These are phyloP conservation scores for Litchi chinensis DNA, from an alignment of 345 rosid genomes.

Conservation along the genomic window DNA sequence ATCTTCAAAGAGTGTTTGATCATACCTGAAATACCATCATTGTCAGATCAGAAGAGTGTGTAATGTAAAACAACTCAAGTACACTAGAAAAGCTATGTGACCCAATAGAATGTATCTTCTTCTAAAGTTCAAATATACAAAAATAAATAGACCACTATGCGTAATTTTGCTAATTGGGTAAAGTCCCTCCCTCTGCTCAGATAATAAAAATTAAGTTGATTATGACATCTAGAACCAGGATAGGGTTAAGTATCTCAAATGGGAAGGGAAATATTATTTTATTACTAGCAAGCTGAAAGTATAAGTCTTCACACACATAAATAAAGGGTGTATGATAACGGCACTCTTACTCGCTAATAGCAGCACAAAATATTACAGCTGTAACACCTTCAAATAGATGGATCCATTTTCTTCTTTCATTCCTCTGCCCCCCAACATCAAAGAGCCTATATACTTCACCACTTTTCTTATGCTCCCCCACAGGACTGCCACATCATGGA, in stretches of 20 bases:
- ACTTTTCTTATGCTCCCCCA: conserved; percentile 94
- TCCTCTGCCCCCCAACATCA: conserved; percentile 99
- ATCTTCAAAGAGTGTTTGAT: conserved; percentile 91
- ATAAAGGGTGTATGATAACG: neutral
- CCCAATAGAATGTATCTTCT: too few relatives aligned
- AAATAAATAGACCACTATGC: neutral
- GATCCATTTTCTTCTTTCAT: conserved; percentile 99
- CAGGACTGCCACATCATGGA: conserved; percentile 67
- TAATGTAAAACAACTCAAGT: too few relatives aligned
- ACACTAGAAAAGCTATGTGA: too few relatives aligned
- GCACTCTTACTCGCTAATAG: conserved; percentile 94
- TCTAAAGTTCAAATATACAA: neutral
- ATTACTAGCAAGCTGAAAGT: neutral
- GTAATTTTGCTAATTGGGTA: neutral
- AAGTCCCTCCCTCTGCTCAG: neutral
- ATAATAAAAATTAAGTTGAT: neutral
- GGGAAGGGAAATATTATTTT: neutral
- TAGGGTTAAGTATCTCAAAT: too few relatives aligned
- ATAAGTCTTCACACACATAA: neutral
- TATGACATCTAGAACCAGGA: neutral
- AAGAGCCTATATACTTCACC: conserved; percentile 98
- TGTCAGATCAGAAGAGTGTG: neutral
- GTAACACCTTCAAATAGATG: conserved; percentile 99
- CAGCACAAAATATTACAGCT: conserved; percentile 96
- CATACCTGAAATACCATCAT: conserved; percentile 60